These are phyloP conservation scores for Wickerhamiella musiphila DNA, from an alignment of 805 yeast genomes.

Conservation along the genomic window DNA sequence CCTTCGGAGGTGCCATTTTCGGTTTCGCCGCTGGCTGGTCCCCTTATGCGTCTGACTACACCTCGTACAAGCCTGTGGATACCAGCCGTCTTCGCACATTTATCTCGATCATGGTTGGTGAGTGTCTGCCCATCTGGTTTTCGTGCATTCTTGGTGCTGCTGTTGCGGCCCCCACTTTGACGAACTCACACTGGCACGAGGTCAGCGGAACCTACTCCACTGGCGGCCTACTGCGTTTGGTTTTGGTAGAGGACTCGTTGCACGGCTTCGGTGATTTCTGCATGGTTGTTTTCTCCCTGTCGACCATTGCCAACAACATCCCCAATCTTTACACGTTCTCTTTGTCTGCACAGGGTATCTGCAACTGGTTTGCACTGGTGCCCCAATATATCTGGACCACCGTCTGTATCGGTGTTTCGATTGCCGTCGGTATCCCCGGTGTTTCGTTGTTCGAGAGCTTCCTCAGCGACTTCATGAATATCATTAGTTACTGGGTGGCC, in stretches of 20 bases:
- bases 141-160: slow-evolving; percentile 78
- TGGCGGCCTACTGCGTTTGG: slow-evolving; percentile 73
- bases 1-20: slow-evolving; percentile 67
- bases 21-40: slow-evolving; percentile 95
- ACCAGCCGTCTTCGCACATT: slow-evolving; percentile 45
- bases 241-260: slow-evolving; percentile 61
- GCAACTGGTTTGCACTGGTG: slow-evolving; percentile 53
- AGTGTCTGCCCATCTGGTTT: slow-evolving; percentile 51
- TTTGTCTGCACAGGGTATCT: slow-evolving; percentile 68
- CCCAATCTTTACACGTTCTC: slow-evolving; percentile 91
- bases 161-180: slow-evolving; percentile 47
- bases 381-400: slow-evolving; percentile 79
- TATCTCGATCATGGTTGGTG: slow-evolving; percentile 43
- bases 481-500: slow-evolving; percentile 82
- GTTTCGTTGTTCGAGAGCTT: slow-evolving; percentile 55
- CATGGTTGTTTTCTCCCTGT: slow-evolving; percentile 65
- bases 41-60: slow-evolving; percentile 81
- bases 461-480: slow-evolving; percentile 76
- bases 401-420: slow-evolving; percentile 52
- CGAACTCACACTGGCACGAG: slow-evolving; percentile 27
- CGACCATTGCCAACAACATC: slow-evolving; percentile 79
- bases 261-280: slow-evolving; percentile 85
- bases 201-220: slow-evolving; percentile 37
- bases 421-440: slow-evolving; percentile 82
- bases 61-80: slow-evolving; percentile 64